Conservation (phyloP, 108 stramenopile species). For the Parmales sp. region DNA sequence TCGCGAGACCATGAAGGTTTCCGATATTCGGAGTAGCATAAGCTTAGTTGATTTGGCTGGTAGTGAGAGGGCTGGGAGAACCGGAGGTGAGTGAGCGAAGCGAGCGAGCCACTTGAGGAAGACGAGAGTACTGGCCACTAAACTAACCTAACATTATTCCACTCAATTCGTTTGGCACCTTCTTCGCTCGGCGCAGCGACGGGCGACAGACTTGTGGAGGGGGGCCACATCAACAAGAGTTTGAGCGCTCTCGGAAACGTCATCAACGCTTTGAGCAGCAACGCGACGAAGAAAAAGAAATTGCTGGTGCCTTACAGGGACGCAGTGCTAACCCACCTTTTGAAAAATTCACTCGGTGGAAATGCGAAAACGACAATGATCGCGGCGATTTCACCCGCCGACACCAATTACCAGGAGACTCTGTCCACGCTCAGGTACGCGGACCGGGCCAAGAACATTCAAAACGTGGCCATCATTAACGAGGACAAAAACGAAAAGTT, state of each 20-base stretch:
- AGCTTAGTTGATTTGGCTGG: slow-evolving; percentile 43
- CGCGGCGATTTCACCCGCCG: slow-evolving; percentile 26
- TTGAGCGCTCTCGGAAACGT: slow-evolving; percentile 55
- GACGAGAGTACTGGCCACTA: slow-evolving; percentile 55
- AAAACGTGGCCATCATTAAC: slow-evolving; percentile 32
- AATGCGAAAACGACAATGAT: slow-evolving; percentile 35
- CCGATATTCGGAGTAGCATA: neutral
- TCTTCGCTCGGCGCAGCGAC: slow-evolving; percentile 82
- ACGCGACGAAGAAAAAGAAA: slow-evolving; percentile 33
- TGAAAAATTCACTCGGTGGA: slow-evolving; percentile 45
- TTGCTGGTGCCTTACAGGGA: slow-evolving; percentile 53
- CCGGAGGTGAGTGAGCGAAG: slow-evolving; percentile 30
- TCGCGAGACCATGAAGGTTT: slow-evolving; percentile 6
- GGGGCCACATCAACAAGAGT: slow-evolving; percentile 91
- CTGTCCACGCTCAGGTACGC: slow-evolving; percentile 49
- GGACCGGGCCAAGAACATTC: slow-evolving; percentile 40
- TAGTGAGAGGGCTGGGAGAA: slow-evolving; percentile 50
- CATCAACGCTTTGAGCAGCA: slow-evolving; percentile 47
- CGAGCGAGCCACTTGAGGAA: slow-evolving; percentile 20
- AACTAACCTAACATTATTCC: slow-evolving; percentile 72
- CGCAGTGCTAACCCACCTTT: slow-evolving; percentile 47
- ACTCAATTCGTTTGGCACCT: slow-evolving; percentile 79
- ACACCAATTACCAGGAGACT: slow-evolving; percentile 34
- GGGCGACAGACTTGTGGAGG: slow-evolving; percentile 93
- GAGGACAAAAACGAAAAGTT: slow-evolving; percentile 46